Evolutionary conservation across 805 yeast genomes (phyloP).

Genomic region (Metahyphopichia silvanorum): DNA sequence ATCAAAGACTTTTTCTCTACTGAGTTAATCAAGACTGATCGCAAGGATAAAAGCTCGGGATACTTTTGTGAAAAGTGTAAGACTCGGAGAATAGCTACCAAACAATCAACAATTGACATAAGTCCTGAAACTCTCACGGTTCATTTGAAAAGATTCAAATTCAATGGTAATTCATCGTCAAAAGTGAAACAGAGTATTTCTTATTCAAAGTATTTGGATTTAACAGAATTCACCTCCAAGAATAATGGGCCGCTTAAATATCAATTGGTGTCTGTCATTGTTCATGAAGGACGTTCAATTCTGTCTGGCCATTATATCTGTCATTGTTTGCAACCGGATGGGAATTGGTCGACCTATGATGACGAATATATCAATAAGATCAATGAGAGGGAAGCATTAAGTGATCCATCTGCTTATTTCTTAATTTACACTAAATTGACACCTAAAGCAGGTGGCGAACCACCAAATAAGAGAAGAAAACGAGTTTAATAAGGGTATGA

Average conservation of each 20-base stretch:
- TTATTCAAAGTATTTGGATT: slow-evolving; percentile 74
- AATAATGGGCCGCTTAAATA: slow-evolving; percentile 45
- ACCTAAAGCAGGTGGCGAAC: slow-evolving; percentile 33
- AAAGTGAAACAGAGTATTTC: slow-evolving; percentile 85
- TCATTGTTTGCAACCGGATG: slow-evolving; percentile 88
- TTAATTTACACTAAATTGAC: slow-evolving; percentile 78
- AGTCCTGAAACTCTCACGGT: slow-evolving; percentile 88
- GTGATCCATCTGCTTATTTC: slow-evolving; percentile 88
- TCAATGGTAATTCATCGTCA: slow-evolving; percentile 72
- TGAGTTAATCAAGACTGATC: slow-evolving; percentile 70
- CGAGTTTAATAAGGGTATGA: background rate
- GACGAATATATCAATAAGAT: slow-evolving; percentile 83
- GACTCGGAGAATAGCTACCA: slow-evolving; percentile 70
- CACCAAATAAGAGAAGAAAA: slow-evolving; percentile 5
- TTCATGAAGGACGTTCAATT: slow-evolving; percentile 91
- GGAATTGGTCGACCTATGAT: slow-evolving; percentile 90
- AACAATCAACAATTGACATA: slow-evolving; percentile 66
- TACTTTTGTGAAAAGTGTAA: slow-evolving; percentile 88
- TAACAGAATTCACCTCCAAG: slow-evolving; percentile 50
- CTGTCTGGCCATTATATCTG: slow-evolving; percentile 92
- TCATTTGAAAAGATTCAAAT: slow-evolving; percentile 88
- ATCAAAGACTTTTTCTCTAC: slow-evolving; percentile 79
- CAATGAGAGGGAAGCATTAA: slow-evolving; percentile 68
- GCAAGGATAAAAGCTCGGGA: slow-evolving; percentile 61
- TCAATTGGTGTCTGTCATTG: slow-evolving; percentile 77